Base-by-base conservation (phyloP, 192 early-diverging fungal species). In the Backusella tarrabulga region DNA sequence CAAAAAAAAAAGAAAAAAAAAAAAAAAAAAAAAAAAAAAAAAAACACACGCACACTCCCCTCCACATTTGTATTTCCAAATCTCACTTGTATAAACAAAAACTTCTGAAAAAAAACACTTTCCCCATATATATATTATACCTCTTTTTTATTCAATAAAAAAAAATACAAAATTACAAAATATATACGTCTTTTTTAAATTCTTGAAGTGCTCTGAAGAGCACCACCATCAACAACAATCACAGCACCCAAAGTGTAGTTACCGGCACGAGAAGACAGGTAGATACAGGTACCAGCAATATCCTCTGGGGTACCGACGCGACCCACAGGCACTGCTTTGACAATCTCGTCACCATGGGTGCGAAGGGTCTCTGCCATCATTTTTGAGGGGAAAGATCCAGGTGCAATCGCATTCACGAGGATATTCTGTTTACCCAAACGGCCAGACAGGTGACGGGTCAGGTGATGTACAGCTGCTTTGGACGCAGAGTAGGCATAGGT, bases 281-380 rank as follows among this genome's bases (percentile, higher is more conserved):
- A 99, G n/a, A 99, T 83, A 42, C 89, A 89, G 1, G 94, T 85
- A 21, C 93, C 97, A 38, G 93, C 96, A 87, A 97, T 93, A 85
- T 98, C 96, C 72, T 93, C 89, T 3, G 94, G 85, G 12, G 79
- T 78, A 1, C 97, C 97, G 71, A 98, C 92, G 12, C 96, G 88
- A 14, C 91, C 88, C 72, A 94, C 67, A 12, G 95, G 94, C 63
- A 93, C 82, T 36, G 68, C 52, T 9, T 67, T 50, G 0, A 89
- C 85, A 68, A 93, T 92, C 9, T 71, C 71, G 23, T 91, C 88
- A 6, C 87, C 83, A 74, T 81, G 78, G 15, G 75, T 78, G 0
- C 82, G 81, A 60, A 94, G 68, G 0, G 91, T 93, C 1, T 81
- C 86, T 50, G 83, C 83, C 92, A 93, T 94, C 93, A 94, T 94